These are phyloP conservation scores for Inonotus obliquus DNA, from an alignment of 1,284 basidiomycete genomes.

Conservation along the genomic window DNA sequence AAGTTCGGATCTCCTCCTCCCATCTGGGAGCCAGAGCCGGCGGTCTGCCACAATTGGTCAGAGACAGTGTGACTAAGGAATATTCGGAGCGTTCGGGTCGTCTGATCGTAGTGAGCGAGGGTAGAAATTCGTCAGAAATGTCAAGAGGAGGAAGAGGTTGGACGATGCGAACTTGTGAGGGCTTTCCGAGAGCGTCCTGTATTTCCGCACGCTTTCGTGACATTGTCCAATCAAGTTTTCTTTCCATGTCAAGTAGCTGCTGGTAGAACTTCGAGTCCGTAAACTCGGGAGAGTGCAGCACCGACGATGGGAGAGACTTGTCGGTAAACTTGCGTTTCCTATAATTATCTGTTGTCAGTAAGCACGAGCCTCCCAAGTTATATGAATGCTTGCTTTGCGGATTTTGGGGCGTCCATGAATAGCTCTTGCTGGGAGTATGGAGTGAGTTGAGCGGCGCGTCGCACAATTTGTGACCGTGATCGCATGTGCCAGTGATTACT, in stretches of 20 bases:
- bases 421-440: background rate
- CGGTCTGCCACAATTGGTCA: constrained; percentile 79
- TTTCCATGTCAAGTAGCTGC: constrained; percentile 83
- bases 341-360: background rate
- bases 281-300: constrained; percentile 65
- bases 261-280: constrained; percentile 85
- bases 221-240: constrained; percentile 94
- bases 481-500: background rate
- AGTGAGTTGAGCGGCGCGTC: background rate
- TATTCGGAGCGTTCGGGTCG: constrained; percentile 81
- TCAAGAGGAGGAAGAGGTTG: background rate
- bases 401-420: constrained; percentile 17
- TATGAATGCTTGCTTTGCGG: constrained; percentile 10
- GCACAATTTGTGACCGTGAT: background rate
- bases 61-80: constrained; percentile 89
- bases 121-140: background rate
- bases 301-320: constrained; percentile 56
- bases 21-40: constrained; percentile 25
- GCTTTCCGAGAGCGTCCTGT: constrained; percentile 71
- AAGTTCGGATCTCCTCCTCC: constrained; percentile 37
- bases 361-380: background rate
- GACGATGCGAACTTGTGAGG: constrained; percentile 41
- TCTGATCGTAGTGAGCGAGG: constrained; percentile 38
- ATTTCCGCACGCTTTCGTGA: constrained; percentile 88
- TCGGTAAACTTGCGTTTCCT: background rate